phyloP scores from a whole-genome alignment of 2,329 filamentous ascomycete species.

The Purpureocillium takamizusanense region DNA sequence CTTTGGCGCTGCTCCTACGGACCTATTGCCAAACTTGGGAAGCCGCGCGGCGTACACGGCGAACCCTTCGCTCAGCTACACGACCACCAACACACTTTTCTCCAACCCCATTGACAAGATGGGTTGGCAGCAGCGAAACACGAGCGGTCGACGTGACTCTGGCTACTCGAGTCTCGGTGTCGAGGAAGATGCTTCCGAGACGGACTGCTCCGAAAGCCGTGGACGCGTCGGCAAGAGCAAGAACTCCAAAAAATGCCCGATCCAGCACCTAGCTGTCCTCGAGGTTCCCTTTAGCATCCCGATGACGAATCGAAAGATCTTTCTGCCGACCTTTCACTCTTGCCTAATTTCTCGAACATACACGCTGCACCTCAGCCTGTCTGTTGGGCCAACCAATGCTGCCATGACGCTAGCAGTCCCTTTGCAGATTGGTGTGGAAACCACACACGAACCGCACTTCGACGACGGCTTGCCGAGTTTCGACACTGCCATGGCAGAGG shows the following conservation, averaged over 20 bases:
- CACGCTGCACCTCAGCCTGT: constrained; percentile 37
- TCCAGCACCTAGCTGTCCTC: constrained; percentile 32
- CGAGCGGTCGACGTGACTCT: constrained; percentile 36
- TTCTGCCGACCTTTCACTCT: constrained; percentile 49
- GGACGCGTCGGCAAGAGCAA: constrained; percentile 10
- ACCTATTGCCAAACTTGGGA: constrained; percentile 40
- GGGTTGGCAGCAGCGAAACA: constrained; percentile 31
- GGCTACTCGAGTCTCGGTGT: constrained; percentile 39
- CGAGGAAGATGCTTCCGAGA: constrained; percentile 25
- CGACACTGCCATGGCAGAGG: constrained; percentile 33
- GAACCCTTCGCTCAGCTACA: constrained; percentile 37
- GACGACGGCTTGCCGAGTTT: constrained; percentile 36
- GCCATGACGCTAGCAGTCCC: constrained; percentile 37
- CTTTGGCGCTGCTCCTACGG: constrained; percentile 37
- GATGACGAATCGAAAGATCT: constrained; percentile 35
- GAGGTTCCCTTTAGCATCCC: constrained; percentile 40
- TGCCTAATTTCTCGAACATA: constrained; percentile 50
- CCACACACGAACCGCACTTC: constrained; percentile 17
- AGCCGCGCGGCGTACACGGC: constrained; percentile 28
- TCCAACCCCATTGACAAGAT: constrained; percentile 23
- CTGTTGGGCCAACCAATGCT: constrained; percentile 30
- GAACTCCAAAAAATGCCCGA: constrained; percentile 16
- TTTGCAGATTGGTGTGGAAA: constrained; percentile 40
- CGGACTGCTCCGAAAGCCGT: constrained; percentile 15
- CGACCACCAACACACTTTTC: constrained; percentile 32